A percentile compares a stretch with the other conserved stretches of the same genome.
Conservation (phyloP, 129 eudicot species). For the Scalesia atractyloides region DNA sequence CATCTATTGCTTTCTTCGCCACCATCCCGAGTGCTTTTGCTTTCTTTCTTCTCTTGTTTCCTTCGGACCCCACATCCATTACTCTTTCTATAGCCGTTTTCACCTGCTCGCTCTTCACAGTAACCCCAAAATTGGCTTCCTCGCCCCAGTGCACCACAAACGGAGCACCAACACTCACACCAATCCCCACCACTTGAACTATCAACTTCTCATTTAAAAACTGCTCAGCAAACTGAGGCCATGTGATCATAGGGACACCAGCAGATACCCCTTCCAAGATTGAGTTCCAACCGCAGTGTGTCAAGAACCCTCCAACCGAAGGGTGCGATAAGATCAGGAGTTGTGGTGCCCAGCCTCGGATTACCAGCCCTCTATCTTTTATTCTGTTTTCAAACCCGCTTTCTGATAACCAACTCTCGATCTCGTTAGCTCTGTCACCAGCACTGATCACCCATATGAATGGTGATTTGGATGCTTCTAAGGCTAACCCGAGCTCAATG, state of each 20-base stretch:
- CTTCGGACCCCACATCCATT: slow-evolving; percentile 20
- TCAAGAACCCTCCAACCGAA: slow-evolving; percentile 45
- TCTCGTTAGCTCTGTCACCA: slow-evolving; percentile 41
- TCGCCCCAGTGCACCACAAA: slow-evolving; percentile 33
- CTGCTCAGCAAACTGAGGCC: slow-evolving; percentile 39
- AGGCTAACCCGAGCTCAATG: slow-evolving; percentile 55
- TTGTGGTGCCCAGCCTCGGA: slow-evolving; percentile 72
- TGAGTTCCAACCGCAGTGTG: slow-evolving; percentile 38
- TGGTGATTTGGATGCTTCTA: slow-evolving; percentile 51
- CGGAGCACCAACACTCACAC: slow-evolving; percentile 30
- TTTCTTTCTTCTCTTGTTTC: slow-evolving; percentile 33
- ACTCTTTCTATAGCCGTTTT: slow-evolving; percentile 23
- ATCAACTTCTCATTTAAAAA: slow-evolving; percentile 36
- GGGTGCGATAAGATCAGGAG: slow-evolving; percentile 54
- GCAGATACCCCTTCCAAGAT: slow-evolving; percentile 30
- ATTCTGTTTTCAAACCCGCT: slow-evolving; percentile 50
- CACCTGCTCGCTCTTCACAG: slow-evolving; percentile 31
- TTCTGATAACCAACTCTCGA: slow-evolving; percentile 51
- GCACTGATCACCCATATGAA: slow-evolving; percentile 64
- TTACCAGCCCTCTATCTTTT: slow-evolving; percentile 48
- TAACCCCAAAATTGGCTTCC: slow-evolving; percentile 28
- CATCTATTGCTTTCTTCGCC: slow-evolving; percentile 25
- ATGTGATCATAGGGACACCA: slow-evolving; percentile 33
- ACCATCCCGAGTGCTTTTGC: slow-evolving; percentile 7
- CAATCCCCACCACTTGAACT: slow-evolving; percentile 30